Percentiles rank a stretch among this genome's conserved stretches.
These are phyloP conservation scores for Atalantia buxifolia DNA, from an alignment of 345 rosid species.

Conservation along the genomic window DNA sequence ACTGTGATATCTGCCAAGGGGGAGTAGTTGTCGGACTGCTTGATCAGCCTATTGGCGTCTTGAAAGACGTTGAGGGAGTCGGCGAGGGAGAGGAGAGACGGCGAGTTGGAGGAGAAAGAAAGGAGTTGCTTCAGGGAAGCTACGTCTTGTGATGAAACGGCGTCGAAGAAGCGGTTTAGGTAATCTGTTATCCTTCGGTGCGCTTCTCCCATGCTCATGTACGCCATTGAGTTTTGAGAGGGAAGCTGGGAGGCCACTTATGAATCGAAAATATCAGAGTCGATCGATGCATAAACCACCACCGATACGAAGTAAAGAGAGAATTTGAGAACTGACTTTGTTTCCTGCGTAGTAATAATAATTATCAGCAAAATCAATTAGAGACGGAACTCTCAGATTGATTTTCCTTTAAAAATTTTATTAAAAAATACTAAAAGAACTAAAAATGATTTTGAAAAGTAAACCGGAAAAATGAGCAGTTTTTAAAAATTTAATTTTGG, in stretches of 20 bases:
- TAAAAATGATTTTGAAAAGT: too few relatives aligned
- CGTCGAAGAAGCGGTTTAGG: slow-evolving; percentile 67
- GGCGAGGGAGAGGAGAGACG: slow-evolving; percentile 64
- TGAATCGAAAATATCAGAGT: too few relatives aligned
- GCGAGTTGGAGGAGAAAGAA: slow-evolving; percentile 64
- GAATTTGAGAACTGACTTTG: too few relatives aligned
- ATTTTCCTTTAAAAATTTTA: too few relatives aligned
- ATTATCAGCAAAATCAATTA: too few relatives aligned
- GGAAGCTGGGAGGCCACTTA: not conserved
- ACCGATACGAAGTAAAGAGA: too few relatives aligned
- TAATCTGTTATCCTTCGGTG: slow-evolving; percentile 83
- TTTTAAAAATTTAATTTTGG: too few relatives aligned
- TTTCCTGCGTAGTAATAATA: too few relatives aligned
- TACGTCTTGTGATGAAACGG: slow-evolving; percentile 68
- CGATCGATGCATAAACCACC: too few relatives aligned
- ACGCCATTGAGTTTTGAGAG: slow-evolving; percentile 33
- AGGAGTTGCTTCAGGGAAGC: slow-evolving; percentile 62
- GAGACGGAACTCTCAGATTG: too few relatives aligned
- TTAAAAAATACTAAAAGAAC: too few relatives aligned
- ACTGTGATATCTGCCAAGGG: slow-evolving; percentile 62
- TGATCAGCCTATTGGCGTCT: slow-evolving; percentile 73
- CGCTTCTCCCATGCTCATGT: slow-evolving; percentile 80
- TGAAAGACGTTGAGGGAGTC: slow-evolving; percentile 79
- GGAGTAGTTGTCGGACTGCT: slow-evolving; percentile 70
- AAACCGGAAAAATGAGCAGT: too few relatives aligned